Evolutionary conservation across 805 yeast genomes (phyloP).

Genomic region (Metschnikowia picachoensis): DNA sequence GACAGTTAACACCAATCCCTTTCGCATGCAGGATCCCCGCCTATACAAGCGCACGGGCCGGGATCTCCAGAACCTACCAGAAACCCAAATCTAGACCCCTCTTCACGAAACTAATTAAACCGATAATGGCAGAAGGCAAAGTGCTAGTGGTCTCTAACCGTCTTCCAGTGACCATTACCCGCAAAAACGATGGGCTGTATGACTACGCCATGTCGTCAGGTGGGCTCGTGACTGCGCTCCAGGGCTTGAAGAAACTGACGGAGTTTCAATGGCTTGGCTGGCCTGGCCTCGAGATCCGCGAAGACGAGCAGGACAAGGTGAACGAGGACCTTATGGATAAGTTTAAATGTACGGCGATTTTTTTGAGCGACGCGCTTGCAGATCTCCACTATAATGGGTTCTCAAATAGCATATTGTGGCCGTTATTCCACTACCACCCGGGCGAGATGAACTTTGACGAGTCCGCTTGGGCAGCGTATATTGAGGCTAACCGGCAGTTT

Average conservation of each 20-base stretch:
- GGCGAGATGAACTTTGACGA: conserved; percentile 99
- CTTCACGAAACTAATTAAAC: not conserved
- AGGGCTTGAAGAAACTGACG: conserved; percentile 78
- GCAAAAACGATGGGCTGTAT: conserved; percentile 59
- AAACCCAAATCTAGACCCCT: no score
- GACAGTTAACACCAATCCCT: no score
- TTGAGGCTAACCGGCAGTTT: conserved; percentile 83
- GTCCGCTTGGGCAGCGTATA: conserved; percentile 95
- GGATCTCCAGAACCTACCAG: no score
- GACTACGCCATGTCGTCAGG: conserved; percentile 93
- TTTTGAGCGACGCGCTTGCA: conserved; percentile 82
- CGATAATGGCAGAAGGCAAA: conserved; percentile 44
- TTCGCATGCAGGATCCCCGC: not conserved
- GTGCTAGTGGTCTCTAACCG: conserved; percentile 92
- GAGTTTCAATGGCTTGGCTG: conserved; percentile 98
- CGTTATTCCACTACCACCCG: conserved; percentile 96
- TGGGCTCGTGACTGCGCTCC: conserved; percentile 93
- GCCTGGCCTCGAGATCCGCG: conserved; percentile 87
- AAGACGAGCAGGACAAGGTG: conserved; percentile 64
- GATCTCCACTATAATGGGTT: conserved; percentile 97
- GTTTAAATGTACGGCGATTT: conserved; percentile 89
- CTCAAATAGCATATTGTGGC: conserved; percentile 94
- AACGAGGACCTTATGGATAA: conserved; percentile 65
- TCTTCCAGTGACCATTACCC: conserved; percentile 86
- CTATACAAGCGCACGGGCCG: no score